Percentiles rank a stretch among this genome's conserved stretches.
Conservation (phyloP, 305 asterid species). For the Rubia tinctorum region DNA sequence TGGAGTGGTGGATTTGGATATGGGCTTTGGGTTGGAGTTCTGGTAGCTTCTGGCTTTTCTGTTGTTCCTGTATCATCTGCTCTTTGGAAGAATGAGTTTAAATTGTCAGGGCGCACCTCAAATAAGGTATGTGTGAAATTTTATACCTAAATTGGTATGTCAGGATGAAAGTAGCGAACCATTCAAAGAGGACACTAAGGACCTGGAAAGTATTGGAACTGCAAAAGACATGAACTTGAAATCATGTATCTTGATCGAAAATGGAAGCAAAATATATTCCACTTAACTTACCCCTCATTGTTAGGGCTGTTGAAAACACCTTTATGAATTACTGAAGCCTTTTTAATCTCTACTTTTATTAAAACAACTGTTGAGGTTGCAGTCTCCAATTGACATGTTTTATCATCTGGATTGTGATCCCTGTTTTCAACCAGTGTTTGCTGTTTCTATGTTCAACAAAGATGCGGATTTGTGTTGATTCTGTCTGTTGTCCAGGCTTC, state of each 20-base stretch:
- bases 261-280: not conserved
- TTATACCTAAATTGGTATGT: not conserved
- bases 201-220: not conserved
- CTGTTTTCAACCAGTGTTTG: not conserved
- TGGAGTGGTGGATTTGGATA: conserved; percentile 98
- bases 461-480: not conserved
- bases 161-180: not conserved
- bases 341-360: not conserved
- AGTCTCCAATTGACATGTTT: not conserved
- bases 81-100: conserved; percentile 77
- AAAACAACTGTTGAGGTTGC: not conserved
- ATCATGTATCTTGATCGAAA: not conserved
- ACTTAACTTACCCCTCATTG: not conserved
- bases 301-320: not conserved
- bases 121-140: conserved; percentile 50
- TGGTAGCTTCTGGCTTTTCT: conserved; percentile 86
- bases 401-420: not conserved
- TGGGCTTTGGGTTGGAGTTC: conserved; percentile 89
- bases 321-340: not conserved
- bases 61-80: conserved; percentile 85
- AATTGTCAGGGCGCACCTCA: conserved; percentile 54
- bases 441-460: not conserved
- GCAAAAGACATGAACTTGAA: not conserved
- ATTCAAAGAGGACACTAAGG: not conserved
- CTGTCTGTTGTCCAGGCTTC: not conserved